A percentile compares a stretch with the other conserved stretches of the same genome.
Conservation (phyloP, 805 yeast genomes). For the Isabelozyma gotoi region DNA sequence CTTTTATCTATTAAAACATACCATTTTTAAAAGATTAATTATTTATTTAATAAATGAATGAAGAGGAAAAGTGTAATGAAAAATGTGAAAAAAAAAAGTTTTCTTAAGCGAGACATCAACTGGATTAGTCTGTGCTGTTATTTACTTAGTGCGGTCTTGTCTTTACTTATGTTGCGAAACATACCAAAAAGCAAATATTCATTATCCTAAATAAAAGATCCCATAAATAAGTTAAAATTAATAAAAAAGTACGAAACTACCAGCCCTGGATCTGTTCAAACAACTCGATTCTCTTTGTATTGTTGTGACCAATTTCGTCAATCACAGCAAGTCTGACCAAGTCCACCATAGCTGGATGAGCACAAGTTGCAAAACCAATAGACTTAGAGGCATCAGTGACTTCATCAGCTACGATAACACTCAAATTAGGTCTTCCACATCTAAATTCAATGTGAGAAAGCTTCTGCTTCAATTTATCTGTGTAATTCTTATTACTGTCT, state of each 20-base stretch:
- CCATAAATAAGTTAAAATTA: too few relatives aligned
- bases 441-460: constrained; percentile 41
- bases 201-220: too few relatives aligned
- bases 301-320: constrained; percentile 32
- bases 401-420: constrained; percentile 33
- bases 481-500: constrained; percentile 12
- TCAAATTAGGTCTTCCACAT: constrained; percentile 45
- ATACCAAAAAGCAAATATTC: too few relatives aligned
- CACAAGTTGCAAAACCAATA: constrained; percentile 50
- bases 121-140: not conserved
- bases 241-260: constrained; percentile 19
- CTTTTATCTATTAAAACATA: constrained; percentile 25
- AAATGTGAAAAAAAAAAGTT: not conserved
- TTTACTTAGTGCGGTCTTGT: not conserved
- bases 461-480: constrained; percentile 13
- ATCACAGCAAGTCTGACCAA: constrained; percentile 27
- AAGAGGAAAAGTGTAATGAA: not conserved
- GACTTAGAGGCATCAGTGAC: constrained; percentile 37
- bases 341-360: constrained; percentile 45
- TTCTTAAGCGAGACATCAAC: not conserved
- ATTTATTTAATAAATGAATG: too few relatives aligned
- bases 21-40: constrained; percentile 21
- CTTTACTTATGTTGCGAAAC: not conserved
- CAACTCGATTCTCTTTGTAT: constrained; percentile 32
- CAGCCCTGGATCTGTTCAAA: constrained; percentile 36